Evolutionary conservation across 306 rosid species (phyloP).

Genomic region (Hippophae gyantsensis): DNA sequence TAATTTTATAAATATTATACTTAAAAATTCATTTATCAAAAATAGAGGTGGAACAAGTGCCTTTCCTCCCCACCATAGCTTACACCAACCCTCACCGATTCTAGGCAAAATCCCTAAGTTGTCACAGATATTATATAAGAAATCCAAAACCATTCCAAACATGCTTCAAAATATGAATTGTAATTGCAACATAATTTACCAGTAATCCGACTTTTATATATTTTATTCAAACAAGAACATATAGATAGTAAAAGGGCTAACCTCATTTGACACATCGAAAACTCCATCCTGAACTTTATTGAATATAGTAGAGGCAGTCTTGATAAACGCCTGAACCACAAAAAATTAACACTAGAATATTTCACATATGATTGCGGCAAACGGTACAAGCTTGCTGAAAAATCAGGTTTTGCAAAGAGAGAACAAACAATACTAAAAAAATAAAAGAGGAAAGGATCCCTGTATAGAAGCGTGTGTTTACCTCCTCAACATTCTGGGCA

Average conservation of each 20-base stretch:
- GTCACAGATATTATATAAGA: too few relatives aligned
- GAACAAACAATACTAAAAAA: constrained; percentile 5
- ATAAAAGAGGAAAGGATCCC: background rate
- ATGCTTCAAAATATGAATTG: background rate
- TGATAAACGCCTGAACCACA: constrained; percentile 69
- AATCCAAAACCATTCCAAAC: background rate
- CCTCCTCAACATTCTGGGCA: constrained; percentile 99
- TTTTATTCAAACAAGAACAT: constrained; percentile 6
- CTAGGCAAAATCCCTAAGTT: too few relatives aligned
- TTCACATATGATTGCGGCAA: background rate
- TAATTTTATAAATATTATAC: too few relatives aligned
- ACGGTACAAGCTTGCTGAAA: background rate
- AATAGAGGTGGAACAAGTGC: too few relatives aligned
- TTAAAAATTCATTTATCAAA: too few relatives aligned
- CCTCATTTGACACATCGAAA: constrained; percentile 97
- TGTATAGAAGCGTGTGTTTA: constrained; percentile 11
- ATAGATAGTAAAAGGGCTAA: constrained; percentile 22
- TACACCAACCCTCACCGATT: too few relatives aligned
- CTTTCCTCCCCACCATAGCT: too few relatives aligned
- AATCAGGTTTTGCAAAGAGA: background rate
- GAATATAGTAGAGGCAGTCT: constrained; percentile 91
- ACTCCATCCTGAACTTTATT: constrained; percentile 94
- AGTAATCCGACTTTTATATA: background rate
- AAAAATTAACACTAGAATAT: background rate
- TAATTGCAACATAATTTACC: background rate